Percentiles rank a stretch among this genome's conserved stretches.
phyloP scores from a whole-genome alignment of 345 rosid species.

The Linum trigynum region DNA sequence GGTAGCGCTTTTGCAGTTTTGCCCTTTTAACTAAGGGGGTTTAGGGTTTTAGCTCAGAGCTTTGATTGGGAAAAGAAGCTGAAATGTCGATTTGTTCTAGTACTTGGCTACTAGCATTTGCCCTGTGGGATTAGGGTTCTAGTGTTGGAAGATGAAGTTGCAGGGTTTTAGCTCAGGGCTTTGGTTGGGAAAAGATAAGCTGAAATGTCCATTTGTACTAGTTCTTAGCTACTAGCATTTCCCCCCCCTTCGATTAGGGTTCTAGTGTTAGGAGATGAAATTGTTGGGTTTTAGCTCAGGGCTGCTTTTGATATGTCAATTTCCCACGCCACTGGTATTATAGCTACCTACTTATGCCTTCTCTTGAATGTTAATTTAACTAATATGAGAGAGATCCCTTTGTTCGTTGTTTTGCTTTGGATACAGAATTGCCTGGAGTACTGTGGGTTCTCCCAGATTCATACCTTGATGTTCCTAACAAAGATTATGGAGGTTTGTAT shows the following conservation, averaged over 20 bases:
- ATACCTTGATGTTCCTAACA: conserved; percentile 88
- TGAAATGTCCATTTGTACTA: neutral
- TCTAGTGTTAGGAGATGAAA: neutral
- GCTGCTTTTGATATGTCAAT: no score
- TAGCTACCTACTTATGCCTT: no score
- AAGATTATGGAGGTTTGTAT: conserved; percentile 87
- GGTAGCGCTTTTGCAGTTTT: conserved; percentile 33
- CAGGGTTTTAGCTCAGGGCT: neutral
- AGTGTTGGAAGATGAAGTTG: no score
- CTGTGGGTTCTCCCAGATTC: conserved; percentile 98
- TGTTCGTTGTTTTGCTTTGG: conserved; percentile 5
- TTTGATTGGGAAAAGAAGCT: no score
- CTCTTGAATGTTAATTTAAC: no score
- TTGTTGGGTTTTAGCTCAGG: no score
- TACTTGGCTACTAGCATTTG: no score
- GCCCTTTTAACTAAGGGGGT: neutral
- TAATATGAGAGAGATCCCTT: neutral
- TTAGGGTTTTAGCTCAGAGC: neutral
- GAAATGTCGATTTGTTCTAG: no score
- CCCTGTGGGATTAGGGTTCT: no score
- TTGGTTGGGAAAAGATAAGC: neutral
- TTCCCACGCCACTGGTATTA: no score
- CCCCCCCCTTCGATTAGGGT: neutral
- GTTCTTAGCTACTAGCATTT: no score
- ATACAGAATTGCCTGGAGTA: conserved; percentile 67